Base-by-base conservation (phyloP, 306 rosid species). In the Erythrophleum fordii region DNA sequence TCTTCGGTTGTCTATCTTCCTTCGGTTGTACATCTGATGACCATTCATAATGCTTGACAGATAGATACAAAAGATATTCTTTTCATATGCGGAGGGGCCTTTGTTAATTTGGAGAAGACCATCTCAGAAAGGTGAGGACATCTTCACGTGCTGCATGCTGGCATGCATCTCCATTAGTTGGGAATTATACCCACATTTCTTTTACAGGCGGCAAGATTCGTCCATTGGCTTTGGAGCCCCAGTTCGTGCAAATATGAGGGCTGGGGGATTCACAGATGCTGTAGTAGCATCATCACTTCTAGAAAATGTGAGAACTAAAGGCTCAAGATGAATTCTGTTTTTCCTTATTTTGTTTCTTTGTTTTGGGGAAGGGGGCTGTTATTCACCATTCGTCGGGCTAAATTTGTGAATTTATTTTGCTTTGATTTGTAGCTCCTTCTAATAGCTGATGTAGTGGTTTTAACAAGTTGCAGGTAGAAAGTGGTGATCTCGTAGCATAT, bases 161-260 rank as follows among this genome's bases (percentile, higher is more conserved):
- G 20, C 48, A 17, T 61, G 79, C 62, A 62, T 31, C 62, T 42
- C 79, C n/a, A 25, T 26, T 71, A 35, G 16, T 59, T 69, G 8
- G 42, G 79, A 39, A 62, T 70, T 62, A 28, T 46, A 77, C 2
- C 44, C 64, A 3, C 8, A 16, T 66, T 77, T 29, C 59, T 83
- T 81, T 75, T 81, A 39, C 80, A 91, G 96, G 82, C 78, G 17
- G 73, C 92, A 91, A 83, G 92, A 88, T 83, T 91, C 97, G n/a
- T 91, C 97, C 78, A 91, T 91, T 72, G 93, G 97, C 37, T 89
- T 91, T 83, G 93, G 97, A 80, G 93, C 87, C 31, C 97, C 91
- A 22, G 91, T 91, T 81, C 88, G 89, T 73, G 83, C 91, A 72
- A 88, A 87, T 85, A 86, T 88, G 89, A 86, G 86, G 72, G 73